Evolutionary conservation across 345 rosid genomes (phyloP), one percentile per base, ranked within the genome.

Genomic region (Sapria himalayana): DNA sequence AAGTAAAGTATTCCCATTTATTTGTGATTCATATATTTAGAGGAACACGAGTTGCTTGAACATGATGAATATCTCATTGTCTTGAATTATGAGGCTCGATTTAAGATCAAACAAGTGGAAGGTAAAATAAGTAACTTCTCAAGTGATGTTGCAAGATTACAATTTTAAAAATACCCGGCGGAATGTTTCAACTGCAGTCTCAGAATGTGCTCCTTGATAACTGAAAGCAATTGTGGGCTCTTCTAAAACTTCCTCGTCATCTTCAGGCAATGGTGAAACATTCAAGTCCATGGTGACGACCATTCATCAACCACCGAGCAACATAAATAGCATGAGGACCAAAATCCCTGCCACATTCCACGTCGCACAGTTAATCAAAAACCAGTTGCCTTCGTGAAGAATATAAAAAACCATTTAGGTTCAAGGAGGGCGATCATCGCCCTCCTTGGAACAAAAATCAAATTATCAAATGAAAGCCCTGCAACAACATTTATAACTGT

Each of bases 201-300:
- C 89, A 6, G 33, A 29, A 18, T 70, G 78, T 20, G 73, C 93
- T 51, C 65, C 73, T 2, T 63, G 66, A 1, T 64, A 55, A 0
- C 54, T 45, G 43, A 49, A 71, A 23, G 70, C 62, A 43, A 62
- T 76, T 22, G 54, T 23, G 47, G 40, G 74, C 22, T 69, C 37
- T 19, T 63, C 80, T 25, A 56, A 73, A 13, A 49, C 63, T 37
- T 76, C 93, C 5, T 80, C 93, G 8, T 76, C 82, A 20, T 73
- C 86, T 53, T 80, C 93, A 17, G 93, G 93, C 48, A 69, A 50
- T 1, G 92, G 63, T 3, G 58, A 52, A n/a, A 43, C 86, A 69
- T 80, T 80, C 25, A 80, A 46, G 56, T 80, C 93, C 93, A 80
- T 76, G 37, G 73, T 60, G 52, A 73, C 72, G 60, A 64, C 67